These are phyloP conservation scores for Macroventuria anomochaeta DNA, from an alignment of 2,329 filamentous ascomycete species.

Conservation along the genomic window DNA sequence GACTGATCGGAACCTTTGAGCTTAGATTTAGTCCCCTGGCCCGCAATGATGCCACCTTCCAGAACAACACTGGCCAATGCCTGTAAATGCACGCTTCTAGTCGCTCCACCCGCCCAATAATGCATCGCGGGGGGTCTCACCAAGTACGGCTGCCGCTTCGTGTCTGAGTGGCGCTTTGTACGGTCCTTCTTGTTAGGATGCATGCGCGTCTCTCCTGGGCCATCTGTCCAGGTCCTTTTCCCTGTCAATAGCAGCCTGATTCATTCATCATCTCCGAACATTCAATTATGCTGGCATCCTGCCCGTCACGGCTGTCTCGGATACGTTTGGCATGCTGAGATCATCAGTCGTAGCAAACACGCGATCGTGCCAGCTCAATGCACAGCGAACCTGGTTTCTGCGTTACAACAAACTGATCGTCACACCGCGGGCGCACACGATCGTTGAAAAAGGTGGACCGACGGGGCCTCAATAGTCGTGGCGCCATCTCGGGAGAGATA, in stretches of 20 bases:
- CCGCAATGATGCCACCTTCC: constrained; percentile 11
- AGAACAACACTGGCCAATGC: constrained; percentile 11
- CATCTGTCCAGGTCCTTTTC: constrained; percentile 1
- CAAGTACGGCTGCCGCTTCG: constrained; percentile 6
- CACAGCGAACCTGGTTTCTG: neutral
- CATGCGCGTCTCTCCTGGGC: constrained; percentile 3
- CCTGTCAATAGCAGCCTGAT: constrained; percentile 6
- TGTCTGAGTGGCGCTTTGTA: constrained; percentile 7
- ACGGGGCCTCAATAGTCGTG: neutral
- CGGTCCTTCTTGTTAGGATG: neutral
- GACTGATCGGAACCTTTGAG: constrained; percentile 8
- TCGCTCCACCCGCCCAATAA: constrained; percentile 8
- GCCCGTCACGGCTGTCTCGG: constrained; percentile 11
- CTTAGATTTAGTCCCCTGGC: neutral
- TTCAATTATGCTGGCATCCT: constrained; percentile 6
- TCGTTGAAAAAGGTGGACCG: constrained; percentile 7
- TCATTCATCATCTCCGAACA: constrained; percentile 13
- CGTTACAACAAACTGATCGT: constrained; percentile 8
- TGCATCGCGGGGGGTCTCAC: constrained; percentile 8
- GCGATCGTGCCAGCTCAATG: constrained; percentile 1
- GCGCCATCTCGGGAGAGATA: constrained; percentile 11
- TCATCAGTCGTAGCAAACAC: neutral
- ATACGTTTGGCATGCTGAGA: constrained; percentile 8
- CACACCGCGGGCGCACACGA: constrained; percentile 10
- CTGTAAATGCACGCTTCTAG: neutral